Evolutionary conservation across 495 filamentous ascomycete genomes (phyloP), one percentile per base, ranked within the genome.

Genomic region (Ramalina intermedia): DNA sequence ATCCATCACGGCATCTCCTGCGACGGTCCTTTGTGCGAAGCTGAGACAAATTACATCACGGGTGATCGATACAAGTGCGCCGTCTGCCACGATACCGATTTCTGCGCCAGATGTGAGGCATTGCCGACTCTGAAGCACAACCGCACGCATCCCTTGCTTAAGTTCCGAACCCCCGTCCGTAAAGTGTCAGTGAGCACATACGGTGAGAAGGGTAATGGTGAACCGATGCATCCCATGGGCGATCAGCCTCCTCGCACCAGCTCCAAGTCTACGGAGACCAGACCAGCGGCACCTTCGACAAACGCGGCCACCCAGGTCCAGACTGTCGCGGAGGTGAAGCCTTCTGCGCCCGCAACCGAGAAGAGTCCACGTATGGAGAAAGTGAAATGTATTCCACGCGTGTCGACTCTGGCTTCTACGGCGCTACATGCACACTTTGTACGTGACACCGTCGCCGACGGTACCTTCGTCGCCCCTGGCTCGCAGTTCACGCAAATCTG

Each of bases 11-110:
- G 87, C 46, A 88, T 96, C 63, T 93, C 82, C 72, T 99, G 91
- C 57, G 91, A 99, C 67, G 91, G 91, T 9, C 93, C 90, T 20
- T 73, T 95, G 17, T 99, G 91, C 78, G 73, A 76, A 51, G 58
- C 62, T 53, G 70, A 74, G 48, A 60, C 66, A 20, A 64, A 68
- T 37, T 96, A 86, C 65, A 94, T 99, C 54, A 69, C 69, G 27
- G 93, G 91, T 16, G 74, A 82, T 54, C 81, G 91, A 50, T 99
- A 90, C 74, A 96, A 96, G 77, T 99, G 91, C 61, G 87, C 93
- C 49, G 84, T 99, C 46, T 99, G 91, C 68, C 76, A 91, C 60
- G 93, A 99, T 62, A 84, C 81, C 33, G 93, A 98, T 59, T 94
- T 96, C 74, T 99, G 91, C 62, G 87, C 82, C 54, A 84, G 76